Conservation (phyloP, 139 green algal genomes). For the Ulvella scutata region DNA sequence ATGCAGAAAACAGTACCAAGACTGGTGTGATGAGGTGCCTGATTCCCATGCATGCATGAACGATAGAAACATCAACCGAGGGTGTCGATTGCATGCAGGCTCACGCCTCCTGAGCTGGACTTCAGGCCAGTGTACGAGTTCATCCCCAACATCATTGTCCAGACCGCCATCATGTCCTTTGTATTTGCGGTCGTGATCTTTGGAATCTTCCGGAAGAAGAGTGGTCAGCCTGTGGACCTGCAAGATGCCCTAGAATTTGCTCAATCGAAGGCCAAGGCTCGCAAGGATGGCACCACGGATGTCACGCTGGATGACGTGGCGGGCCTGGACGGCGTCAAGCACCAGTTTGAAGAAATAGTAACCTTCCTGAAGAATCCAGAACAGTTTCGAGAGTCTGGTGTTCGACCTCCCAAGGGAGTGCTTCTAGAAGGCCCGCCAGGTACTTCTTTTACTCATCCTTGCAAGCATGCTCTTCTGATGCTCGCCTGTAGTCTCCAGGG, state of each 20-base stretch:
- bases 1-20: no score
- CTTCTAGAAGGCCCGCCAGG: conserved; percentile 84
- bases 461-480: no score
- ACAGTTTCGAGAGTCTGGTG: conserved; percentile 53
- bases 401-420: conserved; percentile 84
- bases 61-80: no score
- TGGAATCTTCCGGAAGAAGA: conserved; percentile 4
- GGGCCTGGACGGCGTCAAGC: conserved; percentile 59
- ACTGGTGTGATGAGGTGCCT: no score
- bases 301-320: conserved; percentile 84
- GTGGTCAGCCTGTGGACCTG: conserved; percentile 19
- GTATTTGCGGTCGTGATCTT: conserved; percentile 4
- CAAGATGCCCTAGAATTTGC: conserved; percentile 82
- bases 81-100: no score
- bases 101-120: background rate
- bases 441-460: no score
- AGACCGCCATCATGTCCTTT: background rate
- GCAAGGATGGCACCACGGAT: conserved; percentile 65
- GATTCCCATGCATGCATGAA: no score
- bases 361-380: conserved; percentile 75
- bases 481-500: no score
- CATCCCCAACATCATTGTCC: background rate
- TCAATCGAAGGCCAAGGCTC: conserved; percentile 63
- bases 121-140: background rate
- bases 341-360: conserved; percentile 3